Conservation (phyloP, 129 eudicot species). For the Cynara cardunculus region DNA sequence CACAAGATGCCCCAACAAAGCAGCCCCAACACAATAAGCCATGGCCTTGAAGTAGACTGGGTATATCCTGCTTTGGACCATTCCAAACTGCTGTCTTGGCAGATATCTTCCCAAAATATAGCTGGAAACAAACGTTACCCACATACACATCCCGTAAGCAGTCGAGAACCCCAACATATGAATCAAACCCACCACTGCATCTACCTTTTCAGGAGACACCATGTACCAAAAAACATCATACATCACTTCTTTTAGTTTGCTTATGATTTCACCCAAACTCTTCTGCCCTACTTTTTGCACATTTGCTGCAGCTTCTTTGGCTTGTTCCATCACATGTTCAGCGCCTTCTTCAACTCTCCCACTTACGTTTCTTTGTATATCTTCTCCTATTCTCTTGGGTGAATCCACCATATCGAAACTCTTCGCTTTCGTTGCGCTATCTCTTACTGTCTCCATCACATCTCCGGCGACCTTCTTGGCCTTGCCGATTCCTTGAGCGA, state of each 20-base stretch:
- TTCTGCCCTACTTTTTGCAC: slow-evolving; percentile 25
- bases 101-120: slow-evolving; percentile 53
- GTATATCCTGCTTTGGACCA: slow-evolving; percentile 79
- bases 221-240: slow-evolving; percentile 24
- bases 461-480: slow-evolving; percentile 17
- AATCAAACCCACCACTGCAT: slow-evolving; percentile 28
- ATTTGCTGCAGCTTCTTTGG: neutral
- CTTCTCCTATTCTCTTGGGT: slow-evolving; percentile 9
- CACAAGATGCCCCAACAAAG: slow-evolving; percentile 52
- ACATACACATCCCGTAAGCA: slow-evolving; percentile 66
- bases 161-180: slow-evolving; percentile 63
- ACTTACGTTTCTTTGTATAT: slow-evolving; percentile 14
- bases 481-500: slow-evolving; percentile 17
- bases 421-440: neutral
- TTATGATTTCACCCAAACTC: slow-evolving; percentile 23
- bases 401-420: slow-evolving; percentile 11
- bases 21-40: slow-evolving; percentile 54
- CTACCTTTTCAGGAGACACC: slow-evolving; percentile 14
- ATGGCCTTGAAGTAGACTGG: slow-evolving; percentile 70
- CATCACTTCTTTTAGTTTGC: slow-evolving; percentile 20
- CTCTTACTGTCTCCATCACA: slow-evolving; percentile 21
- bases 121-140: slow-evolving; percentile 79
- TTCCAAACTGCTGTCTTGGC: slow-evolving; percentile 65
- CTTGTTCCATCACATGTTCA: slow-evolving; percentile 11
- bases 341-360: slow-evolving; percentile 8